Evolutionary conservation across 805 yeast species (phyloP), one percentile per base, ranked within the genome.

Genomic region (Candida caryicola): DNA sequence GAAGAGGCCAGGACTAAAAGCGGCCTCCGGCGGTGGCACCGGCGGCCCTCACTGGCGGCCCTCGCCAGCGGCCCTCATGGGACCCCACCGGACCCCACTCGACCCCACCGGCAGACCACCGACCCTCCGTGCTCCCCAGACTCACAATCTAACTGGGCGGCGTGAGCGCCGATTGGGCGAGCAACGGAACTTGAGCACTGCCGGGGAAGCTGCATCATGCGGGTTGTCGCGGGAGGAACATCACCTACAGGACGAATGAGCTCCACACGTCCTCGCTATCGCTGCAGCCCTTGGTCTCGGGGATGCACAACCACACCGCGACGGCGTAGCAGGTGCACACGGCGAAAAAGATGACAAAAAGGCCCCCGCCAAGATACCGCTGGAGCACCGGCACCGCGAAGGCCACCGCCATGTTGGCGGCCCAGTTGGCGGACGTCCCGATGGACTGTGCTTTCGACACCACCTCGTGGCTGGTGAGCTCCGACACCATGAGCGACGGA

Each of bases 401-500:
- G 2, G 71, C 71, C 29, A 66, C 45, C 5, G 54, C 26, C 18
- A 65, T 57, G 34, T 59, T 62, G 9, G 68, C 52, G 13, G 52
- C 29, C 71, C 71, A 66, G 38, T 64, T 66, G 33, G 56, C 37
- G 18, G 54, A 48, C 2, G 69, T 52, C 3, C 71, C 71, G 23
- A 62, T 43, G 2, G 67, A 55, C 44, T 65, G 71, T 2, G 66
- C 68, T 17, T 52, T 46, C 3, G 59, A 58, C 4, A 66, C 57
- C 1, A 60, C 57, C 36, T 61, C 64, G 35, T 59, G 61, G 26
- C 50, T 42, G 2, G 66, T 52, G 30, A 66, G 52, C 39, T 66
- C 72, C 9, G 63, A 54, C 1, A 64, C 49, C 65, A 66, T 64
- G 44, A 66, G 45, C 33, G 60, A 66, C 12, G 69, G 70, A 18